Conservation (phyloP, 2,329 filamentous ascomycete species). For the Paramyrothecium roridum region DNA sequence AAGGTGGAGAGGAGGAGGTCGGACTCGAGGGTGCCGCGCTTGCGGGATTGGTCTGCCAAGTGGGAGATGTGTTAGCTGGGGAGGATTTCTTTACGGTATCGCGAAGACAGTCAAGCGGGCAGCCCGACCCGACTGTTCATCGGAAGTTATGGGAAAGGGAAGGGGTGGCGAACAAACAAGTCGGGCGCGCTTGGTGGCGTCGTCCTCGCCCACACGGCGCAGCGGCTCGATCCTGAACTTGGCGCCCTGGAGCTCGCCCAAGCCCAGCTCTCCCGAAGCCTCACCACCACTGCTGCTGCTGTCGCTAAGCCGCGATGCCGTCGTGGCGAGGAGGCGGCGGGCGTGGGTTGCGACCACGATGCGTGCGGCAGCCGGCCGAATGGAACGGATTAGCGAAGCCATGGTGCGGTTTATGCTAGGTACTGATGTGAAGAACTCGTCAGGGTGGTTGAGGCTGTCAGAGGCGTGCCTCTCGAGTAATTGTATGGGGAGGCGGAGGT, state of each 20-base stretch:
- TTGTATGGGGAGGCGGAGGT: too few relatives aligned
- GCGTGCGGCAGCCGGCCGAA: slow-evolving; percentile 13
- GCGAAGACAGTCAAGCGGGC: neutral
- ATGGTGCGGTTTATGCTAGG: slow-evolving; percentile 5
- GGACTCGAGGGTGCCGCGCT: slow-evolving; percentile 91
- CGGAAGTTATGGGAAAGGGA: neutral
- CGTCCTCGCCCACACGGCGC: slow-evolving; percentile 77
- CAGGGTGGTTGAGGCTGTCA: too few relatives aligned
- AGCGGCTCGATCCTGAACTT: slow-evolving; percentile 89
- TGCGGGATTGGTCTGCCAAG: slow-evolving; percentile 83
- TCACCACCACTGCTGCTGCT: slow-evolving; percentile 12
- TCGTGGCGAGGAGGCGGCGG: slow-evolving; percentile 17
- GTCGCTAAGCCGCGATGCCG: slow-evolving; percentile 5
- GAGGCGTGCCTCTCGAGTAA: too few relatives aligned
- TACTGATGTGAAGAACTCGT: too few relatives aligned
- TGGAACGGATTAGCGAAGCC: slow-evolving; percentile 17
- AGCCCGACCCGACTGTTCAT: neutral
- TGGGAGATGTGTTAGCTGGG: slow-evolving; percentile 1
- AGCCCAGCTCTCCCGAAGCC: slow-evolving; percentile 58
- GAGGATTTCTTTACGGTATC: neutral
- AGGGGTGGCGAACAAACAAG: slow-evolving; percentile 59
- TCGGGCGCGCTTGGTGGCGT: slow-evolving; percentile 81
- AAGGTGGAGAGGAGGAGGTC: slow-evolving; percentile 97
- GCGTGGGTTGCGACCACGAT: slow-evolving; percentile 13
- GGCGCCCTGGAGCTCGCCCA: slow-evolving; percentile 85